Percentiles rank a stretch among this genome's conserved stretches.
These are phyloP conservation scores for Paecilomyces variotii DNA, from an alignment of 2,329 filamentous ascomycete genomes.

Conservation along the genomic window DNA sequence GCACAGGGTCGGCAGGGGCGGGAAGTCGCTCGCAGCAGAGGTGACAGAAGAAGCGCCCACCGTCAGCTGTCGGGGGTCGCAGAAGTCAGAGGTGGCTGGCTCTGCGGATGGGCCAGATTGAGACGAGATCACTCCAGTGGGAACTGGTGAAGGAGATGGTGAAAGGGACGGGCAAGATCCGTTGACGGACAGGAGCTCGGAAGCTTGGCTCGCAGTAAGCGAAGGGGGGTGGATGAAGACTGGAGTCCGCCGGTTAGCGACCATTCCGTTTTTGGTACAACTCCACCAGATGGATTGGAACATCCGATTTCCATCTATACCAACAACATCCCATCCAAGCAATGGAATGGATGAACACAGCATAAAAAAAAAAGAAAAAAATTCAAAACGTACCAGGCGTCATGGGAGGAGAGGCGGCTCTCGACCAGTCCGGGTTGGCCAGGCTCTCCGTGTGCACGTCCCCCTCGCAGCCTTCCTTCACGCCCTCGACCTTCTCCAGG, in stretches of 20 bases:
- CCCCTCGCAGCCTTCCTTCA: slow-evolving; percentile 64
- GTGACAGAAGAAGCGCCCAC: slow-evolving; percentile 49
- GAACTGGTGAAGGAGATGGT: slow-evolving; percentile 74
- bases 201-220: slow-evolving; percentile 53
- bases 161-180: slow-evolving; percentile 73
- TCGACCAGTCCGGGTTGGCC: slow-evolving; percentile 66
- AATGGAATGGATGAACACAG: neutral
- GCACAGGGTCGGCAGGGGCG: slow-evolving; percentile 48
- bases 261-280: neutral
- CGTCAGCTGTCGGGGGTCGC: slow-evolving; percentile 83
- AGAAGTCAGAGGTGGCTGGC: slow-evolving; percentile 70
- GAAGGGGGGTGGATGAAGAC: slow-evolving; percentile 62
- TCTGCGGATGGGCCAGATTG: slow-evolving; percentile 58
- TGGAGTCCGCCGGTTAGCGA: slow-evolving; percentile 27
- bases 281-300: slow-evolving; percentile 3
- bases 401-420: slow-evolving; percentile 72
- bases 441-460: slow-evolving; percentile 66
- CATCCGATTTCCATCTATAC: neutral
- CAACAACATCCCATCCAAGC: neutral
- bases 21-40: slow-evolving; percentile 51
- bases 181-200: slow-evolving; percentile 63
- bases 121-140: slow-evolving; percentile 63
- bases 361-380: neutral
- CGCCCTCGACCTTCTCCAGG: slow-evolving; percentile 57
- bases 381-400: slow-evolving; percentile 67